Base-by-base conservation (phyloP, 139 green algal species). In the Zygnema circumcarinatum region DNA sequence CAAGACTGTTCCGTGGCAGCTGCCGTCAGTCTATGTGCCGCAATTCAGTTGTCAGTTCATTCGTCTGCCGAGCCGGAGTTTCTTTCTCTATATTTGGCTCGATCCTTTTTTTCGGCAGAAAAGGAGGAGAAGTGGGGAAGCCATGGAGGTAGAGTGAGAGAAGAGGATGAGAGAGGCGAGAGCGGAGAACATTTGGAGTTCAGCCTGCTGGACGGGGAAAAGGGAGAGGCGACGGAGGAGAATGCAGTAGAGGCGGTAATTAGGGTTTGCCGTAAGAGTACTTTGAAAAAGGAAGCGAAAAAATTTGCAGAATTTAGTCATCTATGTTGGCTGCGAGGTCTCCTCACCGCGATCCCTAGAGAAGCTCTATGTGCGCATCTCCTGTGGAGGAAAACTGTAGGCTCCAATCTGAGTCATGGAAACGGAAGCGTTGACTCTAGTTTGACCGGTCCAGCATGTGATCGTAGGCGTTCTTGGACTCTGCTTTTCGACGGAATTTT, bases 401-500 rank as follows among this genome's bases (percentile, higher is more conserved):
- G 7, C 7, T 62, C 47, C 7, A 16, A 62, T 7, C 7, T 25
- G 16, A 62, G 16, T 62, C 47, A 62, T 16, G 47, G 16, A 78
- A 78, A 42, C 16, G 35, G 35, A 42, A 41, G 11, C 11, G 3
- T n/a, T n/a, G n/a, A n/a, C n/a, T n/a, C n/a, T n/a, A n/a, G n/a
- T n/a, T n/a, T n/a, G n/a, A n/a, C n/a, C n/a, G n/a, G n/a, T n/a
- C n/a, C n/a, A n/a, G n/a, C n/a, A n/a, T n/a, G n/a, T n/a, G n/a
- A n/a, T n/a, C n/a, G n/a, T n/a, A n/a, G 16, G 7, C 35, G 36
- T 41, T 3, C 16, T 78, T 91, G 86, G 86, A 90, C 82, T 3
- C 80, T 91, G 33, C 67, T 91, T 29, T 90, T 79, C 20, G 80
- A 91, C 35, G 86, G 86, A 0, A 84, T 91, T n/a, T 82, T 91